A percentile compares a stretch with the other conserved stretches of the same genome.
Conservation (phyloP, 2,329 filamentous ascomycete species). For the Cladobotryum protrusum region DNA sequence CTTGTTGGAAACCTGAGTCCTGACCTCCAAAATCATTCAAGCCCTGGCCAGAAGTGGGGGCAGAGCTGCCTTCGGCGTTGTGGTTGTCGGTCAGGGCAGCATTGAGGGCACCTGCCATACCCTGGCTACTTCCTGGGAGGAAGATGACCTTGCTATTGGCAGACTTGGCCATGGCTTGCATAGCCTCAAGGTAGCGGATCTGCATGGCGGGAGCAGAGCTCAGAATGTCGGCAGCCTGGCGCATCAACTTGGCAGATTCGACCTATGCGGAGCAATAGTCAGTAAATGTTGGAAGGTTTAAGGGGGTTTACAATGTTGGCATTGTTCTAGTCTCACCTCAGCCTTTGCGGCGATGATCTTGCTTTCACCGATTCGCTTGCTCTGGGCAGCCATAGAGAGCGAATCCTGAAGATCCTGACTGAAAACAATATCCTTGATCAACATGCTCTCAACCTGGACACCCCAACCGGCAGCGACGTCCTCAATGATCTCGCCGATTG, state of each 20-base stretch:
- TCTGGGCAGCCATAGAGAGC: conserved; percentile 95
- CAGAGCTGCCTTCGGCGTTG: conserved; percentile 35
- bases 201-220: conserved; percentile 94
- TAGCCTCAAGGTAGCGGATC: conserved; percentile 94
- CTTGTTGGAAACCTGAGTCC: conserved; percentile 64
- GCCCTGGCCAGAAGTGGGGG: conserved; percentile 38
- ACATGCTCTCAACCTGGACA: conserved; percentile 94
- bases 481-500: conserved; percentile 94
- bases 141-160: conserved; percentile 88
- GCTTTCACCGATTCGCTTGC: conserved; percentile 95
- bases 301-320: neutral
- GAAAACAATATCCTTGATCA: conserved; percentile 99
- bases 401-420: conserved; percentile 91
- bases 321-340: conserved; percentile 45
- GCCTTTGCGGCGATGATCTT: conserved; percentile 97
- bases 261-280: conserved; percentile 43
- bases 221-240: conserved; percentile 88
- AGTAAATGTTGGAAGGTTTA: conserved; percentile 1
- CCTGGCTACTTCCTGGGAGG: conserved; percentile 57
- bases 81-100: conserved; percentile 34
- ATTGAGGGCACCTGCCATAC: conserved; percentile 41
- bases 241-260: conserved; percentile 89
- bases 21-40: conserved; percentile 46
- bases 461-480: conserved; percentile 92
- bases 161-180: conserved; percentile 97